These are phyloP conservation scores for Daldinia sp. DNA, from an alignment of 2,329 filamentous ascomycete species.

Conservation along the genomic window DNA sequence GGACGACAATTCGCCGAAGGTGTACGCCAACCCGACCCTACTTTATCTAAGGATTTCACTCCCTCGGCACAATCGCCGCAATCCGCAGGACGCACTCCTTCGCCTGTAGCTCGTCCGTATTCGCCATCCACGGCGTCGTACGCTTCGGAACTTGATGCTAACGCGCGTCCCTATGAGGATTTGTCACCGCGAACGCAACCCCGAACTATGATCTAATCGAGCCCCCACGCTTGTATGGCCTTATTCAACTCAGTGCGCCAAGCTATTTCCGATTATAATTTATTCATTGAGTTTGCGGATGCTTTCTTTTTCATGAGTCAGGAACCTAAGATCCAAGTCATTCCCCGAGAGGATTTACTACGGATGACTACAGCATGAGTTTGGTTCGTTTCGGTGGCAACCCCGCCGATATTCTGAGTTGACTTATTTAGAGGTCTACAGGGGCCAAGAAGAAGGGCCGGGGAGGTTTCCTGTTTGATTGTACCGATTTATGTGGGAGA, in stretches of 20 bases:
- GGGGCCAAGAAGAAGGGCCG: background rate
- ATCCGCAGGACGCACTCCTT: background rate
- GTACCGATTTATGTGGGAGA: conserved; percentile 10
- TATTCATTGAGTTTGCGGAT: conserved; percentile 11
- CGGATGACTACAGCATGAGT: background rate
- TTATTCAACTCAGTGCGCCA: background rate
- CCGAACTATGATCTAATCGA: conserved; percentile 46
- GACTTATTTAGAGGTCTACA: conserved; percentile 6
- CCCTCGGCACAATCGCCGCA: conserved; percentile 8
- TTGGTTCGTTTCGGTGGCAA: background rate
- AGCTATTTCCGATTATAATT: conserved; percentile 6
- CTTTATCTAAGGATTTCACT: conserved; percentile 35
- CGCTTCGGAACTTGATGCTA: conserved; percentile 55
- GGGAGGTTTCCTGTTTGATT: conserved; percentile 16
- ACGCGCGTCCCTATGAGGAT: conserved; percentile 64
- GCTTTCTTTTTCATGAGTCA: conserved; percentile 6
- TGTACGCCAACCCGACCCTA: conserved; percentile 38
- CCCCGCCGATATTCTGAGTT: background rate
- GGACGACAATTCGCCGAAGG: conserved; percentile 49
- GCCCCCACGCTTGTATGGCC: background rate
- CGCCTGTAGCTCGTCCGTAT: conserved; percentile 35
- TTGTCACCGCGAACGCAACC: conserved; percentile 63
- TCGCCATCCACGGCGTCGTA: conserved; percentile 37
- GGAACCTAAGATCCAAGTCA: conserved; percentile 4
- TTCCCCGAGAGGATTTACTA: conserved; percentile 11